phyloP scores from a whole-genome alignment of 306 rosid species.

The Vigna unguiculata region DNA sequence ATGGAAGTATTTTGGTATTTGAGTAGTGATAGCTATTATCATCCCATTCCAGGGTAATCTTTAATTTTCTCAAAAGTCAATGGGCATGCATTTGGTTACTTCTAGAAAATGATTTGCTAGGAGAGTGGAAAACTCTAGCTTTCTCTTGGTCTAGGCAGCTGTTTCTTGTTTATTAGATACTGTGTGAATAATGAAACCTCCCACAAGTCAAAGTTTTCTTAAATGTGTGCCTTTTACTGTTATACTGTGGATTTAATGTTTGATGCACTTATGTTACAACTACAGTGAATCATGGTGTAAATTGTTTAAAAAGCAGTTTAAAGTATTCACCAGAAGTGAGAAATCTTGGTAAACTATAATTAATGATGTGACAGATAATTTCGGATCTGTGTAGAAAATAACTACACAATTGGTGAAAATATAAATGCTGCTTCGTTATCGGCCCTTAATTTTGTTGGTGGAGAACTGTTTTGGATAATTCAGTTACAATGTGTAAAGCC shows the following conservation, averaged over 20 bases:
- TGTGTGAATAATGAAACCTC: conserved; percentile 17
- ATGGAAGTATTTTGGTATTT: conserved; percentile 74
- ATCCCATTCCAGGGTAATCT: conserved; percentile 1
- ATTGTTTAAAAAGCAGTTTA: background rate
- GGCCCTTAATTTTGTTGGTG: conserved; percentile 27
- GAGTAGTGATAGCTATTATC: conserved; percentile 50
- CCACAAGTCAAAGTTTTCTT: conserved; percentile 6
- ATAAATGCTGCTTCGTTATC: conserved; percentile 39
- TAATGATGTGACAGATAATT: conserved; percentile 35
- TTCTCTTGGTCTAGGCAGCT: conserved; percentile 1
- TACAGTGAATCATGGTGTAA: background rate
- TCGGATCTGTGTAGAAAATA: conserved; percentile 33
- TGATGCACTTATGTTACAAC: conserved; percentile 27
- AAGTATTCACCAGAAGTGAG: conserved; percentile 34
- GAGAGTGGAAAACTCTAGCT: background rate
- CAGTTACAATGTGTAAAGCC: conserved; percentile 31
- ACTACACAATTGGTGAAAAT: conserved; percentile 29
- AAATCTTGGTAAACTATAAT: conserved; percentile 27
- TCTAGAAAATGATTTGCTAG: conserved; percentile 25
- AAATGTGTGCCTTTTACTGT: conserved; percentile 2
- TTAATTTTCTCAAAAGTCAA: background rate
- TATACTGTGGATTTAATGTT: conserved; percentile 26
- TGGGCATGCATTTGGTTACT: conserved; percentile 31
- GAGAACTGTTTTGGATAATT: conserved; percentile 45
- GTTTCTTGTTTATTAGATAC: conserved; percentile 24